Base-by-base conservation (phyloP, 768 basidiomycete genomes). In the Pleurotus pulmonarius region DNA sequence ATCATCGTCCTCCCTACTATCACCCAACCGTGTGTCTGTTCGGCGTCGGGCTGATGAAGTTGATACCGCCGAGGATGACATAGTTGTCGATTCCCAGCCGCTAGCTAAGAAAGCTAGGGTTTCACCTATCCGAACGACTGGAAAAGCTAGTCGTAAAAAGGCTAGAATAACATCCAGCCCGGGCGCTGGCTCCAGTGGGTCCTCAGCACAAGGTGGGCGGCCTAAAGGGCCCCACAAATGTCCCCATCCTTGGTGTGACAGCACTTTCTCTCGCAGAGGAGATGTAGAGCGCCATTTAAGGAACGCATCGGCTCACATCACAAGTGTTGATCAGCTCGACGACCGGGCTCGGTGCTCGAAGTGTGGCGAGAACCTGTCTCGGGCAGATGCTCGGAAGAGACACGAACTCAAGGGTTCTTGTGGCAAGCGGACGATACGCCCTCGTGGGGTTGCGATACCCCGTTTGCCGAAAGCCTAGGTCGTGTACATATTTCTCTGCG, bases 321-420 rank as follows among this genome's bases (percentile, higher is more conserved):
- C 51, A 15, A 53, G 51, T 22, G 5, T 53, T 16, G 37, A 37
- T 16, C 51, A 53, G 24, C 39, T 53, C 15, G 51, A 53, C 39
- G 51, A 53, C 5, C 51, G 51, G 5, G 51, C 51, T 12, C 51
- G 51, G n/a, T 53, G 51, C 51, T 53, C 51, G 11, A 53, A 53
- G 22, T 53, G 51, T 29, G 51, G 51, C 38, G 51, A 40, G 39
- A 41, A 53, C 51, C 22, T 53, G 16, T 53, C 51, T 24, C 15
- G 51, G 26, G 51, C 51, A 37, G 51, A 53, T 53, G 51, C 51
- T 12, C 51, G 51, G 38, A 53, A 53, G 39, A 53, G 51, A 41
- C 51, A 53, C 24, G 51, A 53, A 39, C 18, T 53, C 8, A 53
- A 53, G 38, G 51, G 51, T 12, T 53, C 51, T 18, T 53, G 51